Base-by-base conservation (phyloP, 164 flowering plant genomes). In the Dillenia turbinata region DNA sequence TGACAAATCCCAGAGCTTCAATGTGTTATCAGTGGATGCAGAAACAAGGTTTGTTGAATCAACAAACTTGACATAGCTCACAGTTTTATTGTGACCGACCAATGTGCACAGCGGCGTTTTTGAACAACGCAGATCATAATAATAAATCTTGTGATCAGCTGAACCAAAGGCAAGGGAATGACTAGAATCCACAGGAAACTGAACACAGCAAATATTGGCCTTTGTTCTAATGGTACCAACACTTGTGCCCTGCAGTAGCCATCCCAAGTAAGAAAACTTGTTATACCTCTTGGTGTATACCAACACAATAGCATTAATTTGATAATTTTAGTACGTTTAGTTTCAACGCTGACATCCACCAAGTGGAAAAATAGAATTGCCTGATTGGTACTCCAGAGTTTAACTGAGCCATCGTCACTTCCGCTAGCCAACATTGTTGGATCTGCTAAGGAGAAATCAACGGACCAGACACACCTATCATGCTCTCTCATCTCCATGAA, bases 331-430 rank as follows among this genome's bases (percentile, higher is more conserved):
- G 88, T 90, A 87, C 94, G 83, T 85, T 88, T 81, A 86, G 89
- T 82, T 86, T 87, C 84, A 82, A 90, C 88, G 86, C 82, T 84
- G 87, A 88, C 79, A 89, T 80, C 86, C 95, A 86, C 85, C 87
- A 84, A 87, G 84, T 81, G 85, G 83, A 82, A 80, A 78, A 86
- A 71, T 85, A 83, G 79, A 85, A 85, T 91, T 90, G 96, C 99
- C 99, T 95, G 99, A 90, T 92, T 95, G 85, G 90, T 88, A 80
- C 82, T 95, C 99, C 99, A 95, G 49, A 95, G 97, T 81, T 95
- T 95, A 56, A 95, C 96, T 49, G 94, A 78, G 60, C 96, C 78
- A 78, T 95, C 99, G 57, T 95, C 97, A 65, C 99, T 92, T 63
- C 97, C 99, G 61, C 99, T 95, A 2, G 97, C 99, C 77, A 95